Percentiles rank a stretch among this genome's conserved stretches.
Conservation (phyloP, 2,329 filamentous ascomycete species). For the Clathrospora elynae region DNA sequence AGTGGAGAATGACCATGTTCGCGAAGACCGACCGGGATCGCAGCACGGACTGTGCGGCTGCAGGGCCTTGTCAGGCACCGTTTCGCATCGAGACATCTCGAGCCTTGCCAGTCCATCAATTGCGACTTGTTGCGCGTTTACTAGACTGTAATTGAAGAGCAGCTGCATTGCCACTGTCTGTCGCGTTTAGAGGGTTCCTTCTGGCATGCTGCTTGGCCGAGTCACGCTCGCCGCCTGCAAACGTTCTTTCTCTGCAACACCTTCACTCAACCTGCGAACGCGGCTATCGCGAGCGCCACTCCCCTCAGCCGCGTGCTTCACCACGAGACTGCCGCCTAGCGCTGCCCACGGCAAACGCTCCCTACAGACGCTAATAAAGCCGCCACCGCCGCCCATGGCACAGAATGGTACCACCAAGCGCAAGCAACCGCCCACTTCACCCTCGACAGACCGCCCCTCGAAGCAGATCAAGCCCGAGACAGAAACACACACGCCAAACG, state of each 20-base stretch:
- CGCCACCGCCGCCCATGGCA: slow-evolving; percentile 50
- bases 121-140: slow-evolving; percentile 8
- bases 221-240: slow-evolving; percentile 36
- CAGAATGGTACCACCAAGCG: slow-evolving; percentile 60
- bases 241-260: slow-evolving; percentile 32
- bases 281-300: slow-evolving; percentile 14
- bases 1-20: slow-evolving; percentile 1
- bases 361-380: slow-evolving; percentile 6
- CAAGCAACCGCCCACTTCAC: slow-evolving; percentile 58
- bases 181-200: slow-evolving; percentile 3
- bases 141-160: slow-evolving; percentile 7
- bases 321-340: slow-evolving; percentile 6
- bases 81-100: slow-evolving; percentile 1
- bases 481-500: slow-evolving; percentile 48
- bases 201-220: slow-evolving; percentile 41
- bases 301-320: slow-evolving; percentile 4
- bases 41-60: slow-evolving; percentile 26
- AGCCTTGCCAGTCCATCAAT: slow-evolving; percentile 6
- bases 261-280: slow-evolving; percentile 12
- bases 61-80: slow-evolving; percentile 21
- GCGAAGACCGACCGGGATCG: slow-evolving; percentile 16
- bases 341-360: slow-evolving; percentile 14
- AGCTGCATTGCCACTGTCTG: slow-evolving; percentile 9
- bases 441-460: slow-evolving; percentile 56
- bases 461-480: slow-evolving; percentile 61